phyloP scores from a whole-genome alignment of 2,329 filamentous ascomycete species.

The Coniochaeta sp. region DNA sequence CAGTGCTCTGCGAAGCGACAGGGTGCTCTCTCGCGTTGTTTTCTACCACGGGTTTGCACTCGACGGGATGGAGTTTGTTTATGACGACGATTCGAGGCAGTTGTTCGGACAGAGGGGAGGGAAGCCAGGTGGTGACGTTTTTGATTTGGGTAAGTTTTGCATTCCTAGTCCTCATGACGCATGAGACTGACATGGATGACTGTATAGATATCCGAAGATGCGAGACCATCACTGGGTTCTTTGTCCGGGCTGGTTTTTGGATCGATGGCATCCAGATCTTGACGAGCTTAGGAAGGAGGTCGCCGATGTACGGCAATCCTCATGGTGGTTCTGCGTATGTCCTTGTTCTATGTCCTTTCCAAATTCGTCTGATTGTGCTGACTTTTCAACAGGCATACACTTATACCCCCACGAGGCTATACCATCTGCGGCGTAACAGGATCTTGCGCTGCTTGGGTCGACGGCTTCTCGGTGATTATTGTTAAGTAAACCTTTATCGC shows the following conservation, averaged over 20 bases:
- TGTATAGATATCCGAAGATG: constrained; percentile 67
- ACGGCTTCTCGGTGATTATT: constrained; percentile 75
- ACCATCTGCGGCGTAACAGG: constrained; percentile 83
- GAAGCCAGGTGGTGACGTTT: constrained; percentile 61
- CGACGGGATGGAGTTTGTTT: constrained; percentile 86
- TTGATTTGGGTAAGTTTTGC: constrained; percentile 60
- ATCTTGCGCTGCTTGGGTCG: constrained; percentile 71
- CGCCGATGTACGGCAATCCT: constrained; percentile 75
- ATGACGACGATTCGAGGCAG: constrained; percentile 78
- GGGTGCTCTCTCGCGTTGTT: constrained; percentile 66
- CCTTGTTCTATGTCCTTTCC: constrained; percentile 13
- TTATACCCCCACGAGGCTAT: constrained; percentile 86
- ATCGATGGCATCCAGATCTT: constrained; percentile 86
- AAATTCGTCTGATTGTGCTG: neutral
- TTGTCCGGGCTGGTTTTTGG: constrained; percentile 70
- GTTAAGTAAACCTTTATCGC: constrained; percentile 39
- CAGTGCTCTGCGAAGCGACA: constrained; percentile 58
- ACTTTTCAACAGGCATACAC: constrained; percentile 55
- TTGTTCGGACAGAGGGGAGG: constrained; percentile 78
- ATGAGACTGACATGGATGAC: neutral
- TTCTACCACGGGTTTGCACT: constrained; percentile 71
- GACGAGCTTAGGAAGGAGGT: constrained; percentile 82
- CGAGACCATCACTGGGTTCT: constrained; percentile 82
- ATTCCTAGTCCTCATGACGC: neutral
- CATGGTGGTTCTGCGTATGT: constrained; percentile 76